These are phyloP conservation scores for Bolboschoenus planiculmis DNA, from an alignment of 176 grass and related monocot species.

Conservation along the genomic window DNA sequence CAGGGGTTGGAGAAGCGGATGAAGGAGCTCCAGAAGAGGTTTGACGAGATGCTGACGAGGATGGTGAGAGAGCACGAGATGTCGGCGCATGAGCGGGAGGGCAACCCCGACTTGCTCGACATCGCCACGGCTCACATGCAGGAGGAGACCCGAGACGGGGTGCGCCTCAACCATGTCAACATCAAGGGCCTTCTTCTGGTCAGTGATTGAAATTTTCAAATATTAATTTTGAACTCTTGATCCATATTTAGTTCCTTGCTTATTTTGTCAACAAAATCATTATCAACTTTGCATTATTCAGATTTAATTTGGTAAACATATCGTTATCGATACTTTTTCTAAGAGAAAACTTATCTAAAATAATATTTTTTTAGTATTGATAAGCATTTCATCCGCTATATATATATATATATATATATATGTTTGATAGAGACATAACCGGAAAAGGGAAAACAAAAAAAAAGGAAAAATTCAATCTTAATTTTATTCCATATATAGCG, in stretches of 20 bases:
- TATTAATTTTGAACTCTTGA: too few species aligned
- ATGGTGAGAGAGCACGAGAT: conserved; percentile 27
- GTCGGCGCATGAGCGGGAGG: background rate
- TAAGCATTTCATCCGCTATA: too few species aligned
- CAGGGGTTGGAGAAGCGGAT: conserved; percentile 16
- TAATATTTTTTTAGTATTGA: too few species aligned
- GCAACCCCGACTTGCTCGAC: conserved; percentile 23
- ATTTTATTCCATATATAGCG: background rate
- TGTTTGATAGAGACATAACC: too few species aligned
- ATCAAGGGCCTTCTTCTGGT: conserved; percentile 33
- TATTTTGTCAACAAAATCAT: background rate
- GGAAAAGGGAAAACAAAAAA: background rate
- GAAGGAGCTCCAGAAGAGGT: background rate
- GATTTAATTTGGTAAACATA: too few species aligned
- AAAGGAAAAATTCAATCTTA: background rate
- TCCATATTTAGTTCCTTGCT: background rate
- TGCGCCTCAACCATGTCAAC: conserved; percentile 18
- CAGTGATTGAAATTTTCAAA: background rate
- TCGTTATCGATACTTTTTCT: background rate
- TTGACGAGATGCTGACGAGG: conserved; percentile 17
- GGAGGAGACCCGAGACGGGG: background rate
- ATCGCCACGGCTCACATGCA: background rate
- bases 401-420: too few species aligned
- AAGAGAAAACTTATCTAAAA: too few species aligned
- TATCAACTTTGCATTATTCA: background rate